Conservation (phyloP, 129 eudicot genomes). For the Flaveria sonorensis region DNA sequence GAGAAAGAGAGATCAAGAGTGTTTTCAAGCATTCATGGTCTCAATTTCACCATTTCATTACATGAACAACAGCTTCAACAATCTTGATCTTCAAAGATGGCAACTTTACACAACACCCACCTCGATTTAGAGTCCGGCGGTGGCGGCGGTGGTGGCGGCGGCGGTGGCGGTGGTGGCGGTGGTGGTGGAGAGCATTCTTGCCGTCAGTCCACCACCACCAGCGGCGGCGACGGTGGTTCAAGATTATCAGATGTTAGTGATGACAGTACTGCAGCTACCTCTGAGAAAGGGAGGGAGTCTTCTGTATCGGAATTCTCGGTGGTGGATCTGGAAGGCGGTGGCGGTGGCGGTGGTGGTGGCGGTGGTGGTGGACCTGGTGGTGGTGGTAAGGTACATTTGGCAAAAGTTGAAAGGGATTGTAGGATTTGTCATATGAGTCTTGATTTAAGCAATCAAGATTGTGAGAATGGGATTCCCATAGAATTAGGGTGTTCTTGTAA, state of each 20-base stretch:
- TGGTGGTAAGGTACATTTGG: conserved; percentile 53
- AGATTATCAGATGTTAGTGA: conserved; percentile 32
- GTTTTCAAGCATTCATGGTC: conserved; percentile 38
- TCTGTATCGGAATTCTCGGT: conserved; percentile 65
- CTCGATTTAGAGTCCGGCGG: conserved; percentile 47
- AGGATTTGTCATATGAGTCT: conserved; percentile 88
- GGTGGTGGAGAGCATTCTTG: too few species aligned
- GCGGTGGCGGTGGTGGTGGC: background rate
- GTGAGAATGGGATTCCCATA: conserved; percentile 65
- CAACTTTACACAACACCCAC: conserved; percentile 44
- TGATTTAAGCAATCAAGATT: conserved; percentile 56
- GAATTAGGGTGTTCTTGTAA: conserved; percentile 96
- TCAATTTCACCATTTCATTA: conserved; percentile 31
- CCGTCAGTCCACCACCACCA: too few species aligned
- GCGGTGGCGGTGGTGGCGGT: too few species aligned
- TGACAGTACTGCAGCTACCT: conserved; percentile 25
- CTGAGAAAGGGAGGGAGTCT: conserved; percentile 54
- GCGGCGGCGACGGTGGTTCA: conserved; percentile 27
- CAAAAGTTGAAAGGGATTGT: conserved; percentile 67
- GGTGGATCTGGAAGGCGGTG: conserved; percentile 56
- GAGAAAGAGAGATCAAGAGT: conserved; percentile 18
- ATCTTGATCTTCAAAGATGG: conserved; percentile 44
- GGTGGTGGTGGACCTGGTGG: conserved; percentile 43
- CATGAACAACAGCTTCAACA: conserved; percentile 37
- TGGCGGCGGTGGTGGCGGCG: background rate